Base-by-base conservation (phyloP, 768 basidiomycete genomes). In the Gymnopilus junonius region DNA sequence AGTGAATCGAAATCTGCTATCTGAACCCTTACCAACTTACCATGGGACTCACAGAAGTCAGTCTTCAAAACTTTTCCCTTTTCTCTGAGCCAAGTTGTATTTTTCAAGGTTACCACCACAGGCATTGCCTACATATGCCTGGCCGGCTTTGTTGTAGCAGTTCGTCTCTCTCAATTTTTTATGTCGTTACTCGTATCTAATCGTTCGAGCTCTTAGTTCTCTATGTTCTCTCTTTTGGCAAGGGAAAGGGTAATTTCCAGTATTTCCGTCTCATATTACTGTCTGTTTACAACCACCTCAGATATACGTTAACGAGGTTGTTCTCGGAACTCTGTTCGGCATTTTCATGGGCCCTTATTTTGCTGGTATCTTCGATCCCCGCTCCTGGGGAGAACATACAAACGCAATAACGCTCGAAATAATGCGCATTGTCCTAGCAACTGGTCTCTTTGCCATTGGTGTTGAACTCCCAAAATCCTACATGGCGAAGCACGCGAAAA, bases 361-460 rank as follows among this genome's bases (percentile, higher is more conserved):
- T 51, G 85, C 87, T 29, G 82, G 84, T 35, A 77, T 90, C 8
- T 93, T 96, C 74, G 78, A 94, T 67, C 95, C 95, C 6, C 83
- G 90, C 3, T 79, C 81, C 2, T 97, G 95, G 95, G 84, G 83
- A 21, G 31, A 71, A 3, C 68, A 75, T 14, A 70, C 79, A 35
- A 82, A 85, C 69, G 74, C 78, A 3, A 85, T 99, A 61, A 98
- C 96, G 1, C 75, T 77, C 17, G 95, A 97, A 75, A 77, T 97
- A 17, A 95, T 90, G 78, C 84, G 95, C 8, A 76, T 97, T 34
- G 92, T 97, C 54, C 91, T 99, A 46, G 96, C 91, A 3, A 90
- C 92, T 1, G 93, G 94, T 27, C 86, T 99, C 1, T 99, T 99
- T 69, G 93, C 96, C 7, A 94, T 98, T 32, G 97, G 97, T 2